Evolutionary conservation across 2,329 filamentous ascomycete genomes (phyloP).

Genomic region (Ophiostoma perfectum): DNA sequence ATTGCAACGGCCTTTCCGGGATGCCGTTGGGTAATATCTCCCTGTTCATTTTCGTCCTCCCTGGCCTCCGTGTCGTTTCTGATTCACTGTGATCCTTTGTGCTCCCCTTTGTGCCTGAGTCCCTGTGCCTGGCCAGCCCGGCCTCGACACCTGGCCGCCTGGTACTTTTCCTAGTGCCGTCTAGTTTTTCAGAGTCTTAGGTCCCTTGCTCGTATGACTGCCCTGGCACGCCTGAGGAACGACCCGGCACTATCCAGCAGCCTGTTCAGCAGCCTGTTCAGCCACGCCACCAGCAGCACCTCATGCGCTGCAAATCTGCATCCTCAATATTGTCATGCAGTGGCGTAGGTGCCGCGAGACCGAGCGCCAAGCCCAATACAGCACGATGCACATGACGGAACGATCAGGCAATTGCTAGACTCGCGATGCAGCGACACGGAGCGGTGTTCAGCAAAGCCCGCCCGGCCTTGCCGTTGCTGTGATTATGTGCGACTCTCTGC

Average conservation of each 20-base stretch:
- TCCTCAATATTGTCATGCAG: not conserved
- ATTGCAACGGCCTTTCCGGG: too few species aligned
- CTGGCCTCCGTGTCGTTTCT: not conserved
- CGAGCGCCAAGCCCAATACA: conserved; percentile 8
- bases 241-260: too few species aligned
- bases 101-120: not conserved
- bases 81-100: not conserved
- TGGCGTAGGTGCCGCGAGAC: not conserved
- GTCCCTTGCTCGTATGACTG: too few species aligned
- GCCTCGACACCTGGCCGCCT: not conserved
- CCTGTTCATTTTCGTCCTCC: not conserved
- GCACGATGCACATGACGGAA: not conserved
- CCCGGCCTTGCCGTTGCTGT: too few species aligned
- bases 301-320: not conserved
- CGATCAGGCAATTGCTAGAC: not conserved
- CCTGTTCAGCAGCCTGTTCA: too few species aligned
- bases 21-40: too few species aligned
- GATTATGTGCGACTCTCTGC: too few species aligned
- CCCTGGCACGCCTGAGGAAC: too few species aligned
- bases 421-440: not conserved
- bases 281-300: too few species aligned
- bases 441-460: not conserved
- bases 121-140: not conserved
- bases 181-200: not conserved
- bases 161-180: not conserved